phyloP scores from a whole-genome alignment of 805 yeast species.

The Kazachstania psychrophila region DNA sequence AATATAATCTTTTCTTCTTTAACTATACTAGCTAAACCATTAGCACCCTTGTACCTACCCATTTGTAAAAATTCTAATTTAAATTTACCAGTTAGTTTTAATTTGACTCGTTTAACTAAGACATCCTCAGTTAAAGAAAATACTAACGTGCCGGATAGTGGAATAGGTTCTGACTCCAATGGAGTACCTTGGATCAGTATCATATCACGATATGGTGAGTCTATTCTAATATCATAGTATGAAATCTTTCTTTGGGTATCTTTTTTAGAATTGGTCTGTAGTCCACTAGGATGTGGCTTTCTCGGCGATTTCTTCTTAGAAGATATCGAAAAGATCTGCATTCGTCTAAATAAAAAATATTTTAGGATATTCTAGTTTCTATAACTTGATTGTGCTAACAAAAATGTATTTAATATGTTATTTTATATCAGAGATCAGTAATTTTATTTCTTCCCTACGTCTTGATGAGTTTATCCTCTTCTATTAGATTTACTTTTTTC shows the following conservation, averaged over 20 bases:
- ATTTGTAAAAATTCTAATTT: slow-evolving; percentile 48
- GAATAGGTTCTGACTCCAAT: slow-evolving; percentile 63
- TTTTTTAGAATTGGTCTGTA: too few species aligned
- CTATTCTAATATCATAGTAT: slow-evolving; percentile 29
- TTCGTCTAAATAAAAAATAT: too few species aligned
- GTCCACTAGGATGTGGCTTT: too few species aligned
- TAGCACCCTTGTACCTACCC: slow-evolving; percentile 23
- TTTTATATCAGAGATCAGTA: too few species aligned
- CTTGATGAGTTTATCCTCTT: too few species aligned
- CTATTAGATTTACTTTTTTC: too few species aligned
- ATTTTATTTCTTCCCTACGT: too few species aligned
- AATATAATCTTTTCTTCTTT: slow-evolving; percentile 50
- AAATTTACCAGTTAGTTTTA: slow-evolving; percentile 56
- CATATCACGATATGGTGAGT: slow-evolving; percentile 45
- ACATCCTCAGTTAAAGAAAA: slow-evolving; percentile 62
- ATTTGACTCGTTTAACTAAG: slow-evolving; percentile 47
- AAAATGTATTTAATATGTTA: too few species aligned
- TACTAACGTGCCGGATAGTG: slow-evolving; percentile 67
- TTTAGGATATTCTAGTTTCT: too few species aligned
- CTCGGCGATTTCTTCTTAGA: slow-evolving; percentile 1
- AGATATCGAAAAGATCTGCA: slow-evolving; percentile 1
- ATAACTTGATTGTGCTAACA: too few species aligned
- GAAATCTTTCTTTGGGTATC: slow-evolving; percentile 8
- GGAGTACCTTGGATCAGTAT: slow-evolving; percentile 68
- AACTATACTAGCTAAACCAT: slow-evolving; percentile 32